A percentile compares a stretch with the other conserved stretches of the same genome.
Conservation (phyloP, 805 yeast species). For the Starmerella sp. region DNA sequence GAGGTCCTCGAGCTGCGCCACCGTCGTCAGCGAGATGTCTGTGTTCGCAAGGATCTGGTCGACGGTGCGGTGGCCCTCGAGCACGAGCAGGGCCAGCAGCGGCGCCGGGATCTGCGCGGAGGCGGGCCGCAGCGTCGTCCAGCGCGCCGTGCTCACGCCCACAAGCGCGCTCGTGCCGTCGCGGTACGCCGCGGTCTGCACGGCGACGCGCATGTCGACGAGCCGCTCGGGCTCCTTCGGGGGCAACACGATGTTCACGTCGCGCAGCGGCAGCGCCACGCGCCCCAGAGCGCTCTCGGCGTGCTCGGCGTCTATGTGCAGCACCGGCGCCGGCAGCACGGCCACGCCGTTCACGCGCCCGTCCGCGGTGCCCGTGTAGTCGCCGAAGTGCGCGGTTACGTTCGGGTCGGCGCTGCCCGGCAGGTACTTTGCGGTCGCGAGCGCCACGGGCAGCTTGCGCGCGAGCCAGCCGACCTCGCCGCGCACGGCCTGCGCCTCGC, state of each 20-base stretch:
- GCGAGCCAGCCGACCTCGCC: conserved; percentile 6
- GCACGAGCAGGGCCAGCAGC: not conserved
- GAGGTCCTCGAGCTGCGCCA: conserved; percentile 11
- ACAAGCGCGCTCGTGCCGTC: not conserved
- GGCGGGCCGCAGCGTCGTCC: not conserved
- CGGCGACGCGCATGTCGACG: conserved; percentile 4
- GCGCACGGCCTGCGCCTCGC: not conserved
- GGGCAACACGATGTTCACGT: conserved; percentile 3
- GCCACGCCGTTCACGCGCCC: conserved; percentile 5
- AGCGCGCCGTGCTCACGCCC: not conserved
- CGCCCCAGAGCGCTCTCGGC: not conserved
- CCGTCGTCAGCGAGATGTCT: not conserved
- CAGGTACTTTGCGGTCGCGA: not conserved
- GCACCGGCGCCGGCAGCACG: conserved; percentile 13
- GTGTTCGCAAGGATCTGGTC: not conserved
- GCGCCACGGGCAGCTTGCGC: not conserved
- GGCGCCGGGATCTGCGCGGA: not conserved
- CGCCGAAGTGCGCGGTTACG: conserved; percentile 6
- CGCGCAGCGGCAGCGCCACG: conserved; percentile 6
- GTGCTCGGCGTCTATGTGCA: not conserved
- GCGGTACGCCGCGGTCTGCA: not conserved
- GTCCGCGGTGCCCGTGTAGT: conserved; percentile 1
- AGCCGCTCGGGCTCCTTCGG: not conserved
- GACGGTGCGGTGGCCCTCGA: not conserved
- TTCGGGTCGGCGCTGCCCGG: conserved; percentile 3